These are phyloP conservation scores for Diaporthe sp. DNA, from an alignment of 2,329 filamentous ascomycete genomes.

Conservation along the genomic window DNA sequence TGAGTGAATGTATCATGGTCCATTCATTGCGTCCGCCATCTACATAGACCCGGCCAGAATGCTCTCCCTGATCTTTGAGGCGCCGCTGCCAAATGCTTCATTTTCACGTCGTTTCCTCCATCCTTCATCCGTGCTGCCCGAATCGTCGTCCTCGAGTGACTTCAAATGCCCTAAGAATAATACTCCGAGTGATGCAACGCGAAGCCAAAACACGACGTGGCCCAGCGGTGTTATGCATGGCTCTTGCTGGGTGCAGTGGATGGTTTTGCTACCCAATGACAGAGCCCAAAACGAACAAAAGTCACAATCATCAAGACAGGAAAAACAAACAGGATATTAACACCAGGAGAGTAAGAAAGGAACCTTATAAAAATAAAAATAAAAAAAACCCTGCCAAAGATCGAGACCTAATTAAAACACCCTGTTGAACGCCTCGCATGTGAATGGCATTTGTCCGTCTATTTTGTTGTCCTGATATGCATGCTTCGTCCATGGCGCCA, in stretches of 20 bases:
- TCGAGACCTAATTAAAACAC: neutral
- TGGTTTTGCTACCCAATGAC: neutral
- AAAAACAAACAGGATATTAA: neutral
- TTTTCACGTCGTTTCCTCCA: neutral
- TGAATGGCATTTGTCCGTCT: slow-evolving; percentile 26
- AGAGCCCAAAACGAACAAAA: neutral
- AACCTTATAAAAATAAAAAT: neutral
- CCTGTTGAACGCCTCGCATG: slow-evolving; percentile 35
- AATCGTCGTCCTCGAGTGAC: neutral
- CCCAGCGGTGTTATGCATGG: neutral
- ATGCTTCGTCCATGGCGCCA: slow-evolving; percentile 34
- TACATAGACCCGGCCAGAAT: neutral
- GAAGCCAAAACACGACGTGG: neutral
- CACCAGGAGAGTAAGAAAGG: neutral
- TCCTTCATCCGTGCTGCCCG: slow-evolving; percentile 2
- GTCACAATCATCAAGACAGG: neutral
- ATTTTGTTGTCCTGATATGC: slow-evolving; percentile 38
- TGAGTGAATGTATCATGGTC: neutral
- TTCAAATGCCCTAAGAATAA: neutral
- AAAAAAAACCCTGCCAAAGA: neutral
- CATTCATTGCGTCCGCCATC: slow-evolving; percentile 15
- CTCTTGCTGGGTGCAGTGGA: neutral
- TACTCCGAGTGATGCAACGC: slow-evolving; percentile 25
- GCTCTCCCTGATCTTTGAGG: neutral
- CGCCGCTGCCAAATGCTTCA: slow-evolving; percentile 1